Conservation (phyloP, 345 rosid species). For the Ailanthus altissimus region DNA sequence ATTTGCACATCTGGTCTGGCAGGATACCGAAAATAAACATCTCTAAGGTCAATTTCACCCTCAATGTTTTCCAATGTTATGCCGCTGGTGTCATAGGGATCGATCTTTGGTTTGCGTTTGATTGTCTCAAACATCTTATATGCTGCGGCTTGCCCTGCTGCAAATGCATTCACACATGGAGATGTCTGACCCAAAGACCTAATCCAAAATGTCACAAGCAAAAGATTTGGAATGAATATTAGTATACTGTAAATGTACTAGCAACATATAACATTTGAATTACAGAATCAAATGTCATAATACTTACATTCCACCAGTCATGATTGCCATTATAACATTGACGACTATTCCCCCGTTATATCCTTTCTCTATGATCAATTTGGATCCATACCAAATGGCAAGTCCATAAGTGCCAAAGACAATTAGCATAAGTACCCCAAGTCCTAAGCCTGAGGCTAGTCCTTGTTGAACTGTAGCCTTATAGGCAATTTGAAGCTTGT, state of each 20-base stretch:
- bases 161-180: constrained; percentile 64
- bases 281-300: background rate
- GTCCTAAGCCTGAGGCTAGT: constrained; percentile 66
- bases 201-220: constrained; percentile 6
- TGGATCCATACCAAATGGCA: constrained; percentile 76
- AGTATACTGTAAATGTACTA: background rate
- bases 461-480: constrained; percentile 62
- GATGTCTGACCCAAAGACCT: constrained; percentile 72
- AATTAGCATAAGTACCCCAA: constrained; percentile 49
- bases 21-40: constrained; percentile 66
- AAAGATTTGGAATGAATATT: background rate
- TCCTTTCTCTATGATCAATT: constrained; percentile 57
- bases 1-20: constrained; percentile 71
- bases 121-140: constrained; percentile 76
- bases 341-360: constrained; percentile 81
- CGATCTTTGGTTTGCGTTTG: constrained; percentile 51
- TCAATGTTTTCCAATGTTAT: constrained; percentile 42
- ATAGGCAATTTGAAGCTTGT: constrained; percentile 58
- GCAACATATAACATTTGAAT: background rate
- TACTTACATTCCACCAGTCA: constrained; percentile 83
- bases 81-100: constrained; percentile 51
- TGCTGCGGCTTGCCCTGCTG: constrained; percentile 69
- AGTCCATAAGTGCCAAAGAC: constrained; percentile 58
- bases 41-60: constrained; percentile 62
- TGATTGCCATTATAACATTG: constrained; percentile 57